Evolutionary conservation across 2,329 filamentous ascomycete genomes (phyloP).

Genomic region (Karstenula rhodostoma): DNA sequence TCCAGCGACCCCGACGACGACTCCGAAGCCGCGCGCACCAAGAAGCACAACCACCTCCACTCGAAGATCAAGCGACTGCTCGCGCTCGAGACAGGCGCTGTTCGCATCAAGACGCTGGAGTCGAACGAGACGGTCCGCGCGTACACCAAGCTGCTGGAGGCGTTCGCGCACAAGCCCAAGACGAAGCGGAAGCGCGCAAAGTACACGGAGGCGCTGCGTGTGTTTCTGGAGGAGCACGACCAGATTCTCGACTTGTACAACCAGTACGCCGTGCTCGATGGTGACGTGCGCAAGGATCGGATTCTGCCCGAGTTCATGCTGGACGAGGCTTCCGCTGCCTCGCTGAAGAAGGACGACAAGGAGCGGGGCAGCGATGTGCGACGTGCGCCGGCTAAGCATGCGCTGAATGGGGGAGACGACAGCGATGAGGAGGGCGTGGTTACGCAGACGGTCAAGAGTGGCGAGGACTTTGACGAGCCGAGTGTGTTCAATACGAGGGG

Average conservation of each 20-base stretch:
- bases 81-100: not conserved
- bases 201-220: not conserved
- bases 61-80: slow-evolving; percentile 1
- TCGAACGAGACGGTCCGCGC: not conserved
- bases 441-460: not conserved
- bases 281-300: not conserved
- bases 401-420: not conserved
- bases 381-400: slow-evolving; percentile 1
- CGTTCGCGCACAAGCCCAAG: slow-evolving; percentile 2
- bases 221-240: not conserved
- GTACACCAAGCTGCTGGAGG: not conserved
- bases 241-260: not conserved
- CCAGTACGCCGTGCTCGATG: not conserved
- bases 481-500: slow-evolving; percentile 10
- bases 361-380: not conserved
- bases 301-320: not conserved
- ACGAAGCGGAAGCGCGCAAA: not conserved
- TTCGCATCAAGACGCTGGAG: not conserved
- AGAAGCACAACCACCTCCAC: not conserved
- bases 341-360: not conserved
- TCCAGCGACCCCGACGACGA: not conserved
- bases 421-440: slow-evolving; percentile 5
- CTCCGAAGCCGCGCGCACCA: not conserved
- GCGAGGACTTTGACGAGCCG: slow-evolving; percentile 1
- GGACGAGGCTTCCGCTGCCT: not conserved